These are phyloP conservation scores for Macrolepiota albuminosa DNA, from an alignment of 768 basidiomycete species.

Conservation along the genomic window DNA sequence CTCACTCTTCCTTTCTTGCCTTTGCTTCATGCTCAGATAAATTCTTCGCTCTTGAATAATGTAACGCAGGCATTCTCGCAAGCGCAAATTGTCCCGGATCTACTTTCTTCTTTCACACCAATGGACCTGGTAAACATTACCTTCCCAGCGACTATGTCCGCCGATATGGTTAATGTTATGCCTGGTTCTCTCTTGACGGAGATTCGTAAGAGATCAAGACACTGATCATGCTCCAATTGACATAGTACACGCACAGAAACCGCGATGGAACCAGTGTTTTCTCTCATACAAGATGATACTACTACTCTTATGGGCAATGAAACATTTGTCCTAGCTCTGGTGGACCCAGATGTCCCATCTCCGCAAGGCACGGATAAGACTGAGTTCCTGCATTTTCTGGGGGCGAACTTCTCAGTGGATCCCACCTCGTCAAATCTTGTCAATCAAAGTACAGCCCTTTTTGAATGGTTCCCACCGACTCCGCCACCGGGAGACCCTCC, in stretches of 20 bases:
- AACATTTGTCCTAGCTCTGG: conserved; percentile 32
- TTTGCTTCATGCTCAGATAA: conserved; percentile 12
- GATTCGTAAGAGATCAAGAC: conserved; percentile 25
- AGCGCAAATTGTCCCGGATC: conserved; percentile 35
- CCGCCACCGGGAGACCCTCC: conserved; percentile 38
- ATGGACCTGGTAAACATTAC: conserved; percentile 29
- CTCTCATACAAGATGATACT: conserved; percentile 22
- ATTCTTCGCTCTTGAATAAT: conserved; percentile 13
- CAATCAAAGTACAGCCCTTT: conserved; percentile 34
- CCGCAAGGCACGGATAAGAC: conserved; percentile 30
- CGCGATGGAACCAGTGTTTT: conserved; percentile 26
- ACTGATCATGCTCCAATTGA: background rate
- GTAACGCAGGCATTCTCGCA: conserved; percentile 28
- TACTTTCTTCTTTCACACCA: conserved; percentile 35
- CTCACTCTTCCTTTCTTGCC: conserved; percentile 11
- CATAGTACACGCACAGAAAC: conserved; percentile 23
- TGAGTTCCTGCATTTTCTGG: conserved; percentile 38
- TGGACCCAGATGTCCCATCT: conserved; percentile 42
- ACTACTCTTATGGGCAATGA: conserved; percentile 16
- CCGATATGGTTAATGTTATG: conserved; percentile 24
- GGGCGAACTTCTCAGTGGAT: conserved; percentile 30
- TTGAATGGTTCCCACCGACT: conserved; percentile 33
- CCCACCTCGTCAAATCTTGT: conserved; percentile 21
- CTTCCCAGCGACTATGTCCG: conserved; percentile 30
- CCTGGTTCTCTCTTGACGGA: conserved; percentile 31